phyloP scores from a whole-genome alignment of 176 grass and related monocot genomes.

The Musa troglodytarum region DNA sequence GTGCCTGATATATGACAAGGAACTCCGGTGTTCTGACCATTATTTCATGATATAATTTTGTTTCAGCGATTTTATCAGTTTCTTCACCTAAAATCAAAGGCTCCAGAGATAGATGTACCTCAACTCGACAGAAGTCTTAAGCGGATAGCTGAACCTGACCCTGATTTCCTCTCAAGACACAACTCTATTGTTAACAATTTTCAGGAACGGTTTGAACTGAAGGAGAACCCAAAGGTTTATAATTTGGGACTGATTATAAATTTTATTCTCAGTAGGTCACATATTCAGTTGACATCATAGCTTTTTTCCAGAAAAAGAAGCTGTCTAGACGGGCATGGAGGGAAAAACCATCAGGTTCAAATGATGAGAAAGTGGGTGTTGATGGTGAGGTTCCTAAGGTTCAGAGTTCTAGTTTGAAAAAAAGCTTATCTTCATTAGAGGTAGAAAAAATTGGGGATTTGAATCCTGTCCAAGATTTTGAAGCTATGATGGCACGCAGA shows the following conservation, averaged over 20 bases:
- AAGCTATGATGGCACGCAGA: conserved; percentile 73
- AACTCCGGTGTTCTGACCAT: neutral
- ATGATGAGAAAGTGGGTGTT: conserved; percentile 38
- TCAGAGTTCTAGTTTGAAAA: conserved; percentile 30
- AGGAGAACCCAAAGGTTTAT: conserved; percentile 83
- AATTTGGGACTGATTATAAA: conserved; percentile 7
- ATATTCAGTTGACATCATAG: neutral
- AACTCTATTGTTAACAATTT: conserved; percentile 40
- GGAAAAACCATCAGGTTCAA: conserved; percentile 25
- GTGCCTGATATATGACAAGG: conserved; percentile 20
- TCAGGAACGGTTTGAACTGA: conserved; percentile 52
- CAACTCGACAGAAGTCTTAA: conserved; percentile 56
- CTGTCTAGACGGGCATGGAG: conserved; percentile 25
- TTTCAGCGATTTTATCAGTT: conserved; percentile 74
- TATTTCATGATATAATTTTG: neutral
- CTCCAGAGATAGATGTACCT: conserved; percentile 63
- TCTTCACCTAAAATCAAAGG: conserved; percentile 77
- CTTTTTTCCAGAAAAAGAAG: conserved; percentile 31
- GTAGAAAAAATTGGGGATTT: conserved; percentile 46
- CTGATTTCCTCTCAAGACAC: conserved; percentile 38
- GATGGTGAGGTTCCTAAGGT: conserved; percentile 25
- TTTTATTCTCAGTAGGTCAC: conserved; percentile 2
- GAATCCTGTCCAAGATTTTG: conserved; percentile 82
- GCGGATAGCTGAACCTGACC: conserved; percentile 56
- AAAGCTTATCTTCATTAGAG: conserved; percentile 28